These are phyloP conservation scores for Porogramme epimiltina DNA, from an alignment of 1,284 basidiomycete species.

Conservation along the genomic window DNA sequence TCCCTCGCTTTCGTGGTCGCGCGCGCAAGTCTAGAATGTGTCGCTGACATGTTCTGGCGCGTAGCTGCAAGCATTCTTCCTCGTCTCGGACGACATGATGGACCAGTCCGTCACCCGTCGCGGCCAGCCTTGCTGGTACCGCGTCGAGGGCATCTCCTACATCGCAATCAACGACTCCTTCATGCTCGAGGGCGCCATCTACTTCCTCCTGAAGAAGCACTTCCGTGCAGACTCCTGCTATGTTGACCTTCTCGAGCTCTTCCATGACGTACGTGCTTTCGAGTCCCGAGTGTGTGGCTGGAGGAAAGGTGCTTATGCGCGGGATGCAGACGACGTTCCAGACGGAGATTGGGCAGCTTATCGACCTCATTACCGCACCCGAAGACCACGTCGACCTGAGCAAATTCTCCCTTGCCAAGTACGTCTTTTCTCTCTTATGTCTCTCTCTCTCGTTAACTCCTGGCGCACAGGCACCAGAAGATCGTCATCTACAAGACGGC, in stretches of 20 bases:
- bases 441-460: neutral
- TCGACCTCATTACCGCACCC: slow-evolving; percentile 94
- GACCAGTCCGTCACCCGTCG: slow-evolving; percentile 92
- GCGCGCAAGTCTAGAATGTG: neutral
- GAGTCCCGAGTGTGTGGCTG: neutral
- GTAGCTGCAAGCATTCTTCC: slow-evolving; percentile 96
- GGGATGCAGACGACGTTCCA: slow-evolving; percentile 76
- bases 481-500: slow-evolving; percentile 99
- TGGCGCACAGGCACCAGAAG: slow-evolving; percentile 70
- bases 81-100: slow-evolving; percentile 99
- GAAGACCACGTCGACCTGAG: slow-evolving; percentile 87
- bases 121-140: slow-evolving; percentile 99
- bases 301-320: neutral
- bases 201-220: slow-evolving; percentile 86
- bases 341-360: slow-evolving; percentile 95
- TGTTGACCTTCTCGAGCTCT: slow-evolving; percentile 87
- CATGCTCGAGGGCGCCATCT: slow-evolving; percentile 96
- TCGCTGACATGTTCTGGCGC: neutral
- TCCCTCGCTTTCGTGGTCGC: neutral
- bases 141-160: slow-evolving; percentile 73
- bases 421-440: slow-evolving; percentile 23
- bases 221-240: slow-evolving; percentile 87
- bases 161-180: slow-evolving; percentile 97
- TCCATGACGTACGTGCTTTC: slow-evolving; percentile 71
- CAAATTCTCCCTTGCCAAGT: slow-evolving; percentile 90